Conservation (phyloP, 345 rosid genomes). For the Citrus hindsii region DNA sequence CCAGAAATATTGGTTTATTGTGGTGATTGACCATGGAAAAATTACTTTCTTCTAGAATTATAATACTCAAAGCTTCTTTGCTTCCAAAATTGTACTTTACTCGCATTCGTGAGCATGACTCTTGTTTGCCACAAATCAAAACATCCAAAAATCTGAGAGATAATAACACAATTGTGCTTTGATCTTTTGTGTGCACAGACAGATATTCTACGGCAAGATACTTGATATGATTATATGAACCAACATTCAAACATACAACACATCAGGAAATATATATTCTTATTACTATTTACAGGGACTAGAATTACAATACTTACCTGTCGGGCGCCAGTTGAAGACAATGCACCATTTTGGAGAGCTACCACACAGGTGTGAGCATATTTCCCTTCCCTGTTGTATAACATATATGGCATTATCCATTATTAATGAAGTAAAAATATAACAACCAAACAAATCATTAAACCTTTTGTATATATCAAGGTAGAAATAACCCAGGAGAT, state of each 20-base stretch:
- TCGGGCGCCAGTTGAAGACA: slow-evolving; percentile 45
- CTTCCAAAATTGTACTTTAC: background rate
- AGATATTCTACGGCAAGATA: background rate
- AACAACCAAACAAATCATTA: slow-evolving; percentile 7
- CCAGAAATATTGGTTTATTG: background rate
- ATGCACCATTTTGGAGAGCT: slow-evolving; percentile 82
- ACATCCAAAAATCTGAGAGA: background rate
- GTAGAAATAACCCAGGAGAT: slow-evolving; percentile 86
- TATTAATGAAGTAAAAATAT: background rate
- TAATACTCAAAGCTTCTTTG: background rate
- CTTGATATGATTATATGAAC: background rate
- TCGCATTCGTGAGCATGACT: background rate
- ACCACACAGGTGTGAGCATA: slow-evolving; percentile 75
- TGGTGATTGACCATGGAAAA: background rate
- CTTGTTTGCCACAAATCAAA: background rate
- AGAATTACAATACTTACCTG: slow-evolving; percentile 42
- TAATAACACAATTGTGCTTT: background rate
- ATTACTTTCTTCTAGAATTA: background rate
- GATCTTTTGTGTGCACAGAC: background rate
- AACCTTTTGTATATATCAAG: slow-evolving; percentile 84
- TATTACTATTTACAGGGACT: background rate
- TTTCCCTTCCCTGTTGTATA: slow-evolving; percentile 78
- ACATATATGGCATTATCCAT: slow-evolving; percentile 8
- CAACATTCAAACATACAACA: background rate
- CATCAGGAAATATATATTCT: background rate